Conservation (phyloP, 208 protist species). For the Wallacemonas sp. region DNA sequence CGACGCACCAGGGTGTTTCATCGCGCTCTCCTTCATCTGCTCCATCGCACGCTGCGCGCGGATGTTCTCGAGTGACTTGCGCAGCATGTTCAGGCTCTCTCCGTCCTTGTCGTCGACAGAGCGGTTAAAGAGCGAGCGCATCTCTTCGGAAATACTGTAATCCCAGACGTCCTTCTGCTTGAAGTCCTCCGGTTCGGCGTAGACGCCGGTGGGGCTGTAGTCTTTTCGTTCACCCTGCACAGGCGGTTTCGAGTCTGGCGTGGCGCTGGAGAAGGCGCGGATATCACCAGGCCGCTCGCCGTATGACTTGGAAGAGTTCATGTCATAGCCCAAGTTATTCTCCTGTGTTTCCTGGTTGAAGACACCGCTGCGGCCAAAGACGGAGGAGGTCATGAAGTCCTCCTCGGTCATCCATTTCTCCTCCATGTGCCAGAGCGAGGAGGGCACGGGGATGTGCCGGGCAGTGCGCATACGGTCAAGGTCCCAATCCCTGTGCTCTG, state of each 20-base stretch:
- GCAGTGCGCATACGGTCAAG: conserved; percentile 77
- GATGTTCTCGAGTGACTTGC: conserved; percentile 87
- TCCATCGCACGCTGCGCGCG: conserved; percentile 74
- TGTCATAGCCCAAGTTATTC: conserved; percentile 80
- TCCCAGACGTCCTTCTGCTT: conserved; percentile 86
- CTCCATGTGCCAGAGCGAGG: conserved; percentile 90
- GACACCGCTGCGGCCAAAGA: conserved; percentile 80
- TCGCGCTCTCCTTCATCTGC: conserved; percentile 83
- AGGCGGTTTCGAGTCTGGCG: conserved; percentile 47
- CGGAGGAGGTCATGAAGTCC: conserved; percentile 77
- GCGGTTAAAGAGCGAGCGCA: conserved; percentile 78
- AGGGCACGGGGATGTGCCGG: conserved; percentile 82
- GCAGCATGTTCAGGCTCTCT: conserved; percentile 79
- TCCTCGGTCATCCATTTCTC: conserved; percentile 90
- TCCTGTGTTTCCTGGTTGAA: conserved; percentile 91
- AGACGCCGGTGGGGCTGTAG: conserved; percentile 80
- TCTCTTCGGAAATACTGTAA: conserved; percentile 67
- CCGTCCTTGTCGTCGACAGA: conserved; percentile 74
- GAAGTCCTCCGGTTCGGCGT: conserved; percentile 76
- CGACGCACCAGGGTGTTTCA: conserved; percentile 47
- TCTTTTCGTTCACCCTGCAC: conserved; percentile 83
- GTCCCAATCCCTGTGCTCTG: conserved; percentile 66
- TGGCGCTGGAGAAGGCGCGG: conserved; percentile 40
- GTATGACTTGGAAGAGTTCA: conserved; percentile 77
- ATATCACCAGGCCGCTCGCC: conserved; percentile 78